These are phyloP conservation scores for Alternaria alternata DNA, from an alignment of 2,329 filamentous ascomycete genomes.

Conservation along the genomic window DNA sequence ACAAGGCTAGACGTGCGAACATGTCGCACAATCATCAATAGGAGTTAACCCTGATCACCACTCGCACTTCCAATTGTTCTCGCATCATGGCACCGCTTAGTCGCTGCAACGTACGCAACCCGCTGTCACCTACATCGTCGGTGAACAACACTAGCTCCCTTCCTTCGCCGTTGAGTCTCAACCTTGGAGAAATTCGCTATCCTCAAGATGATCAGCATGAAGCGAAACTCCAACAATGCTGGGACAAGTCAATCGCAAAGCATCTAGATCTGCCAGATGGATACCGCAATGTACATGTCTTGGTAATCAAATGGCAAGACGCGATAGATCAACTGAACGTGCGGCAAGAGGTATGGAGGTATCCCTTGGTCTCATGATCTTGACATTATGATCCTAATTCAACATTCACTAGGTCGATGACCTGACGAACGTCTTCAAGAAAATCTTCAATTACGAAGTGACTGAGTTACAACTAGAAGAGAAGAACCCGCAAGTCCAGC, in stretches of 20 bases:
- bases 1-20: background rate
- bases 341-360: background rate
- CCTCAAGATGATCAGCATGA: slow-evolving; percentile 2
- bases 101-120: background rate
- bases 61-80: background rate
- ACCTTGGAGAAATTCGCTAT: background rate
- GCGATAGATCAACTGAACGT: slow-evolving; percentile 14
- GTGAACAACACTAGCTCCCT: background rate
- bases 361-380: background rate
- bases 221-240: slow-evolving; percentile 8
- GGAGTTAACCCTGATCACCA: background rate
- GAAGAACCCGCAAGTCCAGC: background rate
- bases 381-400: background rate
- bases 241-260: slow-evolving; percentile 17
- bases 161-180: background rate
- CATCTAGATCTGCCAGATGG: slow-evolving; percentile 19
- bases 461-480: background rate
- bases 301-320: slow-evolving; percentile 22
- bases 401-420: background rate
- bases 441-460: background rate
- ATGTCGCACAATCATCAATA: background rate
- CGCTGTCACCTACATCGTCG: background rate
- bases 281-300: slow-evolving; percentile 18
- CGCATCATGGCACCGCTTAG: background rate
- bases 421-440: background rate